Percentiles rank a stretch among this genome's conserved stretches.
phyloP scores from a whole-genome alignment of 2,329 filamentous ascomycete genomes.

The Polytolypa hystricis region DNA sequence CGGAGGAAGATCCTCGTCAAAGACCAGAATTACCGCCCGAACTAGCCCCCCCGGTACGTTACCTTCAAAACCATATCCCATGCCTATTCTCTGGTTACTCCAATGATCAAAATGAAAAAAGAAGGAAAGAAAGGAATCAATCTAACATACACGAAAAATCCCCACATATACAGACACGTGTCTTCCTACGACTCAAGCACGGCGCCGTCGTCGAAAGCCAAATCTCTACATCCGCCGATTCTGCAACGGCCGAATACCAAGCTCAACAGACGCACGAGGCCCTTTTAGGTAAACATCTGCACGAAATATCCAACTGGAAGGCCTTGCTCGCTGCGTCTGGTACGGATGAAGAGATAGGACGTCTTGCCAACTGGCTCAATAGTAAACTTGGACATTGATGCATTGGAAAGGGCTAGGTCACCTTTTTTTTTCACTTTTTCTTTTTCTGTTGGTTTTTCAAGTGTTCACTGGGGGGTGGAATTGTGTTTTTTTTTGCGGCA shows the following conservation, averaged over 20 bases:
- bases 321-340: slow-evolving; percentile 9
- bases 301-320: slow-evolving; percentile 38
- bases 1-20: slow-evolving; percentile 47
- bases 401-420: no score
- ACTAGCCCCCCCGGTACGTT: slow-evolving; percentile 38
- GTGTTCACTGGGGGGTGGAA: no score
- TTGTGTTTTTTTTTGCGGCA: no score
- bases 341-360: slow-evolving; percentile 5
- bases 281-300: slow-evolving; percentile 34
- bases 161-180: slow-evolving; percentile 23
- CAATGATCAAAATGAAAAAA: background rate
- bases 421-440: no score
- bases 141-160: background rate
- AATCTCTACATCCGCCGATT: slow-evolving; percentile 28
- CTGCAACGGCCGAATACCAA: slow-evolving; percentile 22
- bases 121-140: background rate
- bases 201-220: slow-evolving; percentile 30
- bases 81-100: no score
- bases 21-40: slow-evolving; percentile 41
- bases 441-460: no score
- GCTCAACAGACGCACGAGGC: slow-evolving; percentile 20
- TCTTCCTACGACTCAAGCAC: slow-evolving; percentile 31
- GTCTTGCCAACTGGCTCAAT: slow-evolving; percentile 15
- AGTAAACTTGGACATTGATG: slow-evolving; percentile 13
- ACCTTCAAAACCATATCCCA: slow-evolving; percentile 3